Evolutionary conservation across 2,329 filamentous ascomycete genomes (phyloP), one percentile per base, ranked within the genome.

Genomic region (Arthrobotrys entomopaga): DNA sequence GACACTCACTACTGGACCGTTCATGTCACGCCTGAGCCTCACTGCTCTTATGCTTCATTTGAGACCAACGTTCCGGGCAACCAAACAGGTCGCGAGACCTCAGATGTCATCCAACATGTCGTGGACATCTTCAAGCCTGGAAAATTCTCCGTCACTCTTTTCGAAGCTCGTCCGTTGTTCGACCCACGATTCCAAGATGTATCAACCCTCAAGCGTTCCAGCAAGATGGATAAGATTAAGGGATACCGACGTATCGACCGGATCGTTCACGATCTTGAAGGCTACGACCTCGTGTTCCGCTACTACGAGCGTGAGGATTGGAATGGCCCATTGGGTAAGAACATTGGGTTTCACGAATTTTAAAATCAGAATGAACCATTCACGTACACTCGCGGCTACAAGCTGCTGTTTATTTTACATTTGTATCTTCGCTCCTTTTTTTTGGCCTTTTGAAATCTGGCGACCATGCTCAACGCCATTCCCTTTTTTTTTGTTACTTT

Each of bases 11-110:
- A 99, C 84, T 99, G 97, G 83, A 99, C 94, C 0, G 95, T 99
- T 22, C 95, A 99, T 80, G 95, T 99, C 77, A 99, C 95, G 0
- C 95, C 95, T 0, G 95, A 99, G 85, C 92, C 94, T 13, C 89
- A 97, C 79, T 99, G 94, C 85, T 97, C 93, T 3, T 99, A 96
- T 81, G 95, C 95, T 40, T 97, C 93, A 1, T 99, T 99, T 80
- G 95, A 99, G 85, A 98, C 95, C 77, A 99, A 98, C 79, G 94
- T 99, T 2, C 95, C 95, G 0, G 91, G 92, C 24, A 89, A 89
- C 3, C 92, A 97, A 83, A 92, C 88, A 66, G 93, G 93, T 15
- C 90, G 93, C 76, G 91, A 93, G 81, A 97, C 94, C 0, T 88
- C 89, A 24, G 94, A 97, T 77, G 90, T 98, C 73, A 91, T 99